Evolutionary conservation across 140 eudicot species (phyloP).

Genomic region (Erigeron philadelphicus): DNA sequence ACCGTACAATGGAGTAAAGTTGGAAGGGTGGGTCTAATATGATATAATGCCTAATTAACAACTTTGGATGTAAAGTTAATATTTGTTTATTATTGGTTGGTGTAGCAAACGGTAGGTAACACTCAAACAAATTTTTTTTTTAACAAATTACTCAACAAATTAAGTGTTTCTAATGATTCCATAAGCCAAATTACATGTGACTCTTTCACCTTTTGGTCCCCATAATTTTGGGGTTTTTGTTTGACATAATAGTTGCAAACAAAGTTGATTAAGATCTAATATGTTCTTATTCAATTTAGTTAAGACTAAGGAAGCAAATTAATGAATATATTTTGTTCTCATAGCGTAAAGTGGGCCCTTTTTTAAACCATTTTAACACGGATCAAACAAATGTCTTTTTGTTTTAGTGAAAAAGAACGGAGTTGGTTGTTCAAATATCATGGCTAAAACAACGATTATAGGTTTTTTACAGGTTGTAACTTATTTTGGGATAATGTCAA

Average conservation of each 20-base stretch:
- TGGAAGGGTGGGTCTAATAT: constrained; percentile 26
- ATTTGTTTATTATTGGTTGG: constrained; percentile 25
- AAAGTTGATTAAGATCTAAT: constrained; percentile 3
- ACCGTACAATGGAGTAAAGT: constrained; percentile 25
- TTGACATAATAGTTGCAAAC: constrained; percentile 18
- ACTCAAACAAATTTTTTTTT: constrained; percentile 10
- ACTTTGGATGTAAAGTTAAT: constrained; percentile 30
- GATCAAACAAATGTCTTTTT: neutral
- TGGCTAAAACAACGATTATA: too few species aligned
- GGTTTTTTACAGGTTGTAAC: too few species aligned
- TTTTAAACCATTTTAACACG: neutral
- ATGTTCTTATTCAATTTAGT: neutral
- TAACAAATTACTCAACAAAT: neutral
- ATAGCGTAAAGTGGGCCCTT: neutral
- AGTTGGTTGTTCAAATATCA: too few species aligned
- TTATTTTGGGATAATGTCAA: too few species aligned
- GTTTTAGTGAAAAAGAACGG: too few species aligned
- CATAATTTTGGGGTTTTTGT: constrained; percentile 25
- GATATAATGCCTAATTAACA: constrained; percentile 30
- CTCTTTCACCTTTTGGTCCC: constrained; percentile 20
- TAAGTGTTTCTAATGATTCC: constrained; percentile 14
- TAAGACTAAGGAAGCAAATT: neutral
- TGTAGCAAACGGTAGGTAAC: constrained; percentile 34
- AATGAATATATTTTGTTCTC: neutral
- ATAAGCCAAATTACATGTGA: constrained; percentile 23